phyloP scores from a whole-genome alignment of 108 stramenopile genomes.

The Stephanodiscus triporus region DNA sequence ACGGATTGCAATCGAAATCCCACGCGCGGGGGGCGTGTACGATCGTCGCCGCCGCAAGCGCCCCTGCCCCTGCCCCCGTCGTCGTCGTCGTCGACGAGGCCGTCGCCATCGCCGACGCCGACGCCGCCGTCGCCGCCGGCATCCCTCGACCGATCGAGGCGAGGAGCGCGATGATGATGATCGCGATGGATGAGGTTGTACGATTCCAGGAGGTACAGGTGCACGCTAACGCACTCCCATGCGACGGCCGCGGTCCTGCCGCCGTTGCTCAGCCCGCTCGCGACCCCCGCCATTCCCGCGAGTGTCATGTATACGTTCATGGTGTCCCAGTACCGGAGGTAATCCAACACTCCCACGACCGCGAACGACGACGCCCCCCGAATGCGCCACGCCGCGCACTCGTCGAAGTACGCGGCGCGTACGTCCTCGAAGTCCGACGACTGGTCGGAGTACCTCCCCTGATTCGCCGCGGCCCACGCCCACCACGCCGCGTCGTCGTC shows the following conservation, averaged over 20 bases:
- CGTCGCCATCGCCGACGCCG: too few relatives aligned
- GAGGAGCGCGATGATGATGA: neutral
- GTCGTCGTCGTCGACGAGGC: too few relatives aligned
- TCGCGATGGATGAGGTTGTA: conserved; percentile 9
- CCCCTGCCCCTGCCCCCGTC: too few relatives aligned
- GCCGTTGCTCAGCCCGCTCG: neutral
- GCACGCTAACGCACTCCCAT: conserved; percentile 12
- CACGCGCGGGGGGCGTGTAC: too few relatives aligned
- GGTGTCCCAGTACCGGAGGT: conserved; percentile 4
- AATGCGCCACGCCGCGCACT: neutral
- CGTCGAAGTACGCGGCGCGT: neutral
- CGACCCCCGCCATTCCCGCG: conserved; percentile 10
- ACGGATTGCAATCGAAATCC: neutral
- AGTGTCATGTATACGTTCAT: conserved; percentile 9
- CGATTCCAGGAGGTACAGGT: conserved; percentile 14
- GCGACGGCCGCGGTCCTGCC: neutral
- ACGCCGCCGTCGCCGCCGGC: too few relatives aligned
- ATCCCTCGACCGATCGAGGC: too few relatives aligned
- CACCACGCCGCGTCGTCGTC: conserved; percentile 9
- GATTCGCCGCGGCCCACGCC: neutral
- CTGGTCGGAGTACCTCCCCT: neutral
- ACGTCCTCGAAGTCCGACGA: neutral
- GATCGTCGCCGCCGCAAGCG: too few relatives aligned
- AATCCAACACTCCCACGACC: conserved; percentile 9
- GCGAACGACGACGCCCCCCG: conserved; percentile 5